Evolutionary conservation across 768 basidiomycete genomes (phyloP), one percentile per base, ranked within the genome.

Genomic region (Boletus insuetus): DNA sequence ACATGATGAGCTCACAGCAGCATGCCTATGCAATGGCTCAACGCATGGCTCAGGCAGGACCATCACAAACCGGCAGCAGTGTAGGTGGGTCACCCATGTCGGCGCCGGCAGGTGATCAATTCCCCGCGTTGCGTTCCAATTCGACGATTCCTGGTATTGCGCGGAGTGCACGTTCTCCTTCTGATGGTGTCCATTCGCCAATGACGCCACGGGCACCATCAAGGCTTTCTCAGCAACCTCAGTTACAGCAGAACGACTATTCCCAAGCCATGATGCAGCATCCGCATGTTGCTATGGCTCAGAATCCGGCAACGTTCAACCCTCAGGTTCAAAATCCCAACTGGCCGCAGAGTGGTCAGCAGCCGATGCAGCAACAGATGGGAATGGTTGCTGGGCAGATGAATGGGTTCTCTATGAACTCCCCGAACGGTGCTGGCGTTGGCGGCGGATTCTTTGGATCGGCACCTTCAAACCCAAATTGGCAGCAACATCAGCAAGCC

Each of bases 101-200:
- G 17, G 61, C 49, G 68, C 58, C 75, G 32, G 63, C 75, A 51
- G 72, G 72, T 46, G 67, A 71, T 61, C 71, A 75, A 51, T 80
- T 81, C 54, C 77, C 82, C 13, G 74, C 76, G 6, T 70, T 85
- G 31, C 77, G 83, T 19, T 85, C 84, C 40, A 85, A 82, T 64
- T 72, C 77, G 40, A 69, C 81, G 20, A 85, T 89, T 50, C 87
- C 86, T 0, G 87, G 87, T 13, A 91, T 91, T 49, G 86, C 88
- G 20, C 77, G 89, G 62, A 89, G 84, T 60, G 81, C 82, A 47
- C 78, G 87, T 52, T 89, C 89, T 40, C 89, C 89, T n/a, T 83
- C 86, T 17, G 88, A 90, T 56, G 74, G 78, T 35, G 73, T 75
- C 3, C 74, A 74, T 51, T 79, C 77, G 2, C 77, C 77, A 2